Evolutionary conservation across 108 stramenopile species (phyloP).

Genomic region (Aurantiochytrium sp.): DNA sequence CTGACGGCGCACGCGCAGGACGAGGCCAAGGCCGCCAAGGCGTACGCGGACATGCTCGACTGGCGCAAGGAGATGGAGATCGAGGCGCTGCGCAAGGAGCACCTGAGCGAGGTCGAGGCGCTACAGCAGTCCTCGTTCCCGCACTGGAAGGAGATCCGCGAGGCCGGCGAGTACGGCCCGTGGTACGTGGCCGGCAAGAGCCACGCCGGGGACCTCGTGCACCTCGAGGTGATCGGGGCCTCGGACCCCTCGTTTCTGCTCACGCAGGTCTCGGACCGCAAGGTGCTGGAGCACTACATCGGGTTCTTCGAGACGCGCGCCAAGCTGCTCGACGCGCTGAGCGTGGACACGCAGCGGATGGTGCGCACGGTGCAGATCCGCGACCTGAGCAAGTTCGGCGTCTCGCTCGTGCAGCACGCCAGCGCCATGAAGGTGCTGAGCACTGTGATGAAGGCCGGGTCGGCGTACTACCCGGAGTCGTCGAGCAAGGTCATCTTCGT

Average conservation of each 20-base stretch:
- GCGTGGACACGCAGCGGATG: background rate
- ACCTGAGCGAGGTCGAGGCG: background rate
- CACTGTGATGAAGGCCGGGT: constrained; percentile 22
- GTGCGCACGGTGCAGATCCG: constrained; percentile 21
- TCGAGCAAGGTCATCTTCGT: constrained; percentile 15
- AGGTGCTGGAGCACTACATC: background rate
- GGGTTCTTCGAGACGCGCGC: constrained; percentile 13
- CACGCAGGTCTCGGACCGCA: background rate
- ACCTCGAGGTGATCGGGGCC: background rate
- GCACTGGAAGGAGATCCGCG: background rate
- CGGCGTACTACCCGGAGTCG: background rate
- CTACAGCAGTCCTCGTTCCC: background rate
- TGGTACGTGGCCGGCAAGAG: constrained; percentile 12
- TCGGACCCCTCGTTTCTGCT: background rate
- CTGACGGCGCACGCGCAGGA: background rate
- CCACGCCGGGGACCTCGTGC: background rate
- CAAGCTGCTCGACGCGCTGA: background rate
- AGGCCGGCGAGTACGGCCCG: constrained; percentile 13
- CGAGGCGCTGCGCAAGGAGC: background rate
- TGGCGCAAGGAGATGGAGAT: background rate
- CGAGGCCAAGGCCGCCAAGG: background rate
- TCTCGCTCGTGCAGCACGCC: background rate
- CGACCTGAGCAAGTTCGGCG: constrained; percentile 9
- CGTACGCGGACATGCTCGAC: background rate
- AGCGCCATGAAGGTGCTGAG: constrained; percentile 18